Conservation (phyloP, 176 grass and related monocot species). For the Cenchrus purpureus region DNA sequence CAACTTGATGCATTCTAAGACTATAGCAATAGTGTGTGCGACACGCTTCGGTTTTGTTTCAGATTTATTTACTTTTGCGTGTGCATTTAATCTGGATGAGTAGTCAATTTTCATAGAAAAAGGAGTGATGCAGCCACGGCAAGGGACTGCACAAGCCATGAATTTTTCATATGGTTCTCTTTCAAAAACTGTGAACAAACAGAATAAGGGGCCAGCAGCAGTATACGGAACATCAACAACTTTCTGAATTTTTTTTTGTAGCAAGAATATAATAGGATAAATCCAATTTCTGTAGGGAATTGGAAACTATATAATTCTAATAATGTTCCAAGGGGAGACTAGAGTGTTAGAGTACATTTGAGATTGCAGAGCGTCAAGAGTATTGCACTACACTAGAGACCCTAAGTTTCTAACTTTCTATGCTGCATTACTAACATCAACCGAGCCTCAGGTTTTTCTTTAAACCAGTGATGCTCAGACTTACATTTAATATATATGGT, state of each 20-base stretch:
- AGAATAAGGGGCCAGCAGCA: background rate
- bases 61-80: background rate
- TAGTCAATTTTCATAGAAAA: background rate
- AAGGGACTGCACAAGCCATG: background rate
- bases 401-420: background rate
- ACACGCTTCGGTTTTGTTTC: background rate
- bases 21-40: background rate
- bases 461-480: conserved; percentile 7
- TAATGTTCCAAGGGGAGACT: background rate
- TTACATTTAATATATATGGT: background rate
- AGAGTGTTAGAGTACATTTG: background rate
- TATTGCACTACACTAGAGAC: background rate
- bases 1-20: background rate
- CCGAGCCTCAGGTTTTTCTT: background rate
- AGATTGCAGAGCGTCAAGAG: background rate
- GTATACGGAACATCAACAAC: background rate
- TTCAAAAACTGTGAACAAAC: background rate
- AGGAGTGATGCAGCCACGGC: background rate
- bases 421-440: conserved; percentile 15
- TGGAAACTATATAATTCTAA: background rate
- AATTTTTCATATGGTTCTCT: background rate
- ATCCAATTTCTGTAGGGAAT: background rate
- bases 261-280: background rate
- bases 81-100: background rate
- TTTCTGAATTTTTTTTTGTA: background rate